Conservation (phyloP, 139 green algal species). For the Desmodesmus armatus region DNA sequence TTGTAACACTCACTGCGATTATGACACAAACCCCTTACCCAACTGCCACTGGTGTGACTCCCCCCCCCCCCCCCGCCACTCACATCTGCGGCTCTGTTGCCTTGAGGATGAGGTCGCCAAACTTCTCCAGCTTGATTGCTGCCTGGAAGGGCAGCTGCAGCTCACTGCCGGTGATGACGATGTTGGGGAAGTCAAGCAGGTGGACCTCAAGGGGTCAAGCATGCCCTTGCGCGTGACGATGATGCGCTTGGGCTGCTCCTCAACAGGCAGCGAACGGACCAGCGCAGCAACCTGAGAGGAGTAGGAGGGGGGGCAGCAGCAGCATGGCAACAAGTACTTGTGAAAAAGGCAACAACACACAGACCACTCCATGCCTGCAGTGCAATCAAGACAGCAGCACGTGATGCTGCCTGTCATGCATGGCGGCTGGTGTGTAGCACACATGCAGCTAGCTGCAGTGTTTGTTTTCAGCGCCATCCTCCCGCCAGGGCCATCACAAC, state of each 20-base stretch:
- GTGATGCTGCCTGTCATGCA: background rate
- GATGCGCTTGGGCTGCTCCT: slow-evolving; percentile 99
- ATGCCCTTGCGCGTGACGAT: slow-evolving; percentile 99
- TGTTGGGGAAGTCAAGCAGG: slow-evolving; percentile 99
- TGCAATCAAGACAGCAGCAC: no score
- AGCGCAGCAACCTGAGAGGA: slow-evolving; percentile 94
- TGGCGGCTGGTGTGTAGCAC: background rate
- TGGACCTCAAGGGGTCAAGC: slow-evolving; percentile 99
- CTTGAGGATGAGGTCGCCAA: slow-evolving; percentile 98
- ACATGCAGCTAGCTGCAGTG: background rate
- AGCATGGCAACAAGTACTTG: background rate
- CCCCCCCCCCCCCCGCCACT: no score
- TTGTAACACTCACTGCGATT: no score
- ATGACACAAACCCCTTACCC: no score
- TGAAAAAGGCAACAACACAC: background rate
- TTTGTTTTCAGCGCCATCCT: no score
- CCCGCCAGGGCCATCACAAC: no score
- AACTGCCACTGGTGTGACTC: no score
- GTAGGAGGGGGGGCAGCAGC: no score
- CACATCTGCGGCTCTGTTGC: slow-evolving; percentile 57
- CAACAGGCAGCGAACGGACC: slow-evolving; percentile 95
- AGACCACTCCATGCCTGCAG: no score
- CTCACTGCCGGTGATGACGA: slow-evolving; percentile 99
- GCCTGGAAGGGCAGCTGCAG: slow-evolving; percentile 99
- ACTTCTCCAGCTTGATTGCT: slow-evolving; percentile 99